Evolutionary conservation across 1,139 yeast genomes (phyloP), one percentile per base, ranked within the genome.

Genomic region (Candida glucosophila): DNA sequence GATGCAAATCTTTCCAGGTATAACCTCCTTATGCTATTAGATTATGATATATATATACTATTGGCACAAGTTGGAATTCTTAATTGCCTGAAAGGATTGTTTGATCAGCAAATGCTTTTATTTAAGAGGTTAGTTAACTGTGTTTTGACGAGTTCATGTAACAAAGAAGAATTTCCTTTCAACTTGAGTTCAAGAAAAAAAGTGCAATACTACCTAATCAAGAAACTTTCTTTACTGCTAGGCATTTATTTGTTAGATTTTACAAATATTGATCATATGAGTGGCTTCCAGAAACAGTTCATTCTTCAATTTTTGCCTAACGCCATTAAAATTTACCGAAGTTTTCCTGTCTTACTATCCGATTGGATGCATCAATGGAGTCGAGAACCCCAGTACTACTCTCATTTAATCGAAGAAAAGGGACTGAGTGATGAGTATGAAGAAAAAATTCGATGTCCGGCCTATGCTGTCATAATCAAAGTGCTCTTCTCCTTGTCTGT

Each of bases 81-180:
- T 12, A 29, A 25, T n/a, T 17, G 29, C 6, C 23, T 23, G 12
- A 12, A 22, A 23, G 21, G 22, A 10, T 22, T 39, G 14, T 37
- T 37, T 26, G 36, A 37, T 15, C 34, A 31, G 12, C 35, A 36
- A 15, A 34, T 36, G 3, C 13, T 27, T n/a, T 29, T 32, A 12
- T 35, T 36, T 20, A 37, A 39, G 21, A 31, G 31, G 11, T 30
- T 40, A 12, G 26, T 35, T 11, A 24, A 29, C 7, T 17, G 26
- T 8, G 23, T 24, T 19, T 10, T 19, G 12, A 19, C 26, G 19
- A 13, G 15, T 26, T 10, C 16, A 24, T 17, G n/a, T n/a, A n/a
- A n/a, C n/a, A n/a, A n/a, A n/a, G n/a, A n/a, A n/a, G n/a, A n/a
- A n/a, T n/a, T n/a, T n/a, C 17, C 19, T 15, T 11, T 8, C 8